These are phyloP conservation scores for Colletotrichum gloeosporioides DNA, from an alignment of 2,329 filamentous ascomycete genomes.

Conservation along the genomic window DNA sequence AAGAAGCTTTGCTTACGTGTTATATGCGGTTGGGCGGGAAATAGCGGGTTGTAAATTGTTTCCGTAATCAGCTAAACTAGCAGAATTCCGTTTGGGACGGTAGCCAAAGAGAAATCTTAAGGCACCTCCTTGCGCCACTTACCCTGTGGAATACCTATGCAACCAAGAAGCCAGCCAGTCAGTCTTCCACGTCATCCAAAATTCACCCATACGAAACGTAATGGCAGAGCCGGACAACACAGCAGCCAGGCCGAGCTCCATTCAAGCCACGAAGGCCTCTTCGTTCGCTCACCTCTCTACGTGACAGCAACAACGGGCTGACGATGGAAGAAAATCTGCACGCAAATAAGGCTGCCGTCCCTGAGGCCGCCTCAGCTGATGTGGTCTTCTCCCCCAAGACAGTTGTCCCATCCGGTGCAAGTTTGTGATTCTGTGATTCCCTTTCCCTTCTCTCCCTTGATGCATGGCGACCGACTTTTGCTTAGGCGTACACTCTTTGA, in stretches of 20 bases:
- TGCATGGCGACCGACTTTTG: not conserved
- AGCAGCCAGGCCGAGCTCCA: not conserved
- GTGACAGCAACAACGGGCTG: not conserved
- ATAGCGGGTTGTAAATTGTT: too few relatives aligned
- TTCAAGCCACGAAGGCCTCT: not conserved
- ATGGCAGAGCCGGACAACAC: not conserved
- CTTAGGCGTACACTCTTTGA: not conserved
- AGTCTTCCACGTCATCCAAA: not conserved
- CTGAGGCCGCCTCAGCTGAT: not conserved
- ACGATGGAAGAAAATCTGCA: not conserved
- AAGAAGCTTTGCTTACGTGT: too few relatives aligned
- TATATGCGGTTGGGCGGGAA: too few relatives aligned
- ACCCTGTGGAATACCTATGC: not conserved
- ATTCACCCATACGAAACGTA: not conserved
- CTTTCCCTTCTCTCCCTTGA: not conserved
- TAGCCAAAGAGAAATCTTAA: not conserved
- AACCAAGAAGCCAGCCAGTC: not conserved
- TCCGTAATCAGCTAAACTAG: too few relatives aligned
- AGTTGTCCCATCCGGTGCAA: not conserved
- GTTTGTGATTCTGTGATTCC: not conserved
- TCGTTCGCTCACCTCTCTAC: not conserved
- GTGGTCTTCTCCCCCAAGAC: not conserved
- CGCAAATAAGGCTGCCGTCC: not conserved
- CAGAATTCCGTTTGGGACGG: too few relatives aligned
- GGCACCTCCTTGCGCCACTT: not conserved